phyloP scores from a whole-genome alignment of 2,329 filamentous ascomycete genomes.

The Neospermospora avenae region DNA sequence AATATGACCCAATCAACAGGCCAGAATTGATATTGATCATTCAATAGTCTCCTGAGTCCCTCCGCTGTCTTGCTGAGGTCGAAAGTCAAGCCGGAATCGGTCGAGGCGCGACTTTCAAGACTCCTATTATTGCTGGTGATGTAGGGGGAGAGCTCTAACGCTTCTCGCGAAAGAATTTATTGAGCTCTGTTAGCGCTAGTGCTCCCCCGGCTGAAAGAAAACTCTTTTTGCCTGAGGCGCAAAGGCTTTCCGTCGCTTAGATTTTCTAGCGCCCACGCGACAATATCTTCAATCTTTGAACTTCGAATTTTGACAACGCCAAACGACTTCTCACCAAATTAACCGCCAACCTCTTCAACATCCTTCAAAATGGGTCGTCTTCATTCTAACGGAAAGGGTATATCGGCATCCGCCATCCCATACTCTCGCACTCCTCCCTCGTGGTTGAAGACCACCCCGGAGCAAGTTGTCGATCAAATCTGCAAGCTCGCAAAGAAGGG shows the following conservation, averaged over 20 bases:
- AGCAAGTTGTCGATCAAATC: conserved; percentile 98
- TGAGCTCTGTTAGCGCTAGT: no score
- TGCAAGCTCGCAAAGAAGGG: conserved; percentile 99
- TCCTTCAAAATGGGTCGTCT: conserved; percentile 80
- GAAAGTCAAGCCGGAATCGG: no score
- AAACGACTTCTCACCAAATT: conserved; percentile 23
- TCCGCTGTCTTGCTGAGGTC: neutral
- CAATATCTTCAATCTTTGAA: conserved; percentile 5
- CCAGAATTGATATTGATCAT: neutral
- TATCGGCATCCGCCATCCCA: conserved; percentile 90
- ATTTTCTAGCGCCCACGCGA: neutral
- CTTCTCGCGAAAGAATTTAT: no score
- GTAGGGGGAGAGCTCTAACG: no score
- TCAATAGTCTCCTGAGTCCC: neutral
- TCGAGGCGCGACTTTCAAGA: no score
- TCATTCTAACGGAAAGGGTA: conserved; percentile 99
- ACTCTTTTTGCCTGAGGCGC: no score
- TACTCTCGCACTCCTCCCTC: conserved; percentile 91
- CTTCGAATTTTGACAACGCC: conserved; percentile 6
- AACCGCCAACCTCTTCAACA: conserved; percentile 36
- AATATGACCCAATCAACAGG: neutral
- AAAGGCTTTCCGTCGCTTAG: neutral
- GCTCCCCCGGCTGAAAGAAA: no score
- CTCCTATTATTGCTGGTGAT: no score
- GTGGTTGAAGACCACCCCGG: conserved; percentile 98